Evolutionary conservation across 306 rosid genomes (phyloP).

Genomic region (Gastrolobium bilobum): DNA sequence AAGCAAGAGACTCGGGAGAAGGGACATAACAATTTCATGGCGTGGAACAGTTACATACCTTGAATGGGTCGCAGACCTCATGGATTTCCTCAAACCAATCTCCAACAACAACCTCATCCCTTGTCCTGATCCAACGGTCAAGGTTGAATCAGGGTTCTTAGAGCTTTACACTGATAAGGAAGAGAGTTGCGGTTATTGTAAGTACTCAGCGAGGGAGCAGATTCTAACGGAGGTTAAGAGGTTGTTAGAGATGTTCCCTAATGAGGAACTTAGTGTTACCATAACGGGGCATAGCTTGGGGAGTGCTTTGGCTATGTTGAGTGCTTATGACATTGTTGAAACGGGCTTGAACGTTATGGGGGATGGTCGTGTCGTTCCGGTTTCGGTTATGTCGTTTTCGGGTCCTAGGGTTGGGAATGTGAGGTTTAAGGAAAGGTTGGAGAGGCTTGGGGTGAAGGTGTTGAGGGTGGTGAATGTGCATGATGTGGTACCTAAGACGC

Average conservation of each 20-base stretch:
- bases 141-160: conserved; percentile 81
- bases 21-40: conserved; percentile 81
- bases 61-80: conserved; percentile 84
- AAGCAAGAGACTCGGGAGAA: conserved; percentile 60
- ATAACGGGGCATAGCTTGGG: conserved; percentile 87
- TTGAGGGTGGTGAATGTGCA: conserved; percentile 75
- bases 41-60: conserved; percentile 80
- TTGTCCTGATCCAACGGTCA: conserved; percentile 65
- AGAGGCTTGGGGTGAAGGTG: conserved; percentile 73
- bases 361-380: conserved; percentile 59
- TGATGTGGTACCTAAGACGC: conserved; percentile 74
- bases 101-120: conserved; percentile 55
- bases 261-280: conserved; percentile 78
- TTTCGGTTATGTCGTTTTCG: conserved; percentile 72
- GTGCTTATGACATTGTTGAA: conserved; percentile 77
- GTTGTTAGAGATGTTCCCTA: conserved; percentile 53
- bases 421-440: conserved; percentile 76
- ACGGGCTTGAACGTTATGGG: conserved; percentile 61
- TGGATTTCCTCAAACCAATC: conserved; percentile 75
- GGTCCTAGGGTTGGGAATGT: conserved; percentile 90
- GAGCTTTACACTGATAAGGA: conserved; percentile 83
- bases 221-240: conserved; percentile 66
- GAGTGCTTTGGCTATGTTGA: conserved; percentile 74
- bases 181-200: conserved; percentile 60
- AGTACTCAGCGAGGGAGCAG: conserved; percentile 83